Percentiles rank a stretch among this genome's conserved stretches.
Evolutionary conservation across 306 rosid species (phyloP).

Genomic region (Prunus fruticosa): DNA sequence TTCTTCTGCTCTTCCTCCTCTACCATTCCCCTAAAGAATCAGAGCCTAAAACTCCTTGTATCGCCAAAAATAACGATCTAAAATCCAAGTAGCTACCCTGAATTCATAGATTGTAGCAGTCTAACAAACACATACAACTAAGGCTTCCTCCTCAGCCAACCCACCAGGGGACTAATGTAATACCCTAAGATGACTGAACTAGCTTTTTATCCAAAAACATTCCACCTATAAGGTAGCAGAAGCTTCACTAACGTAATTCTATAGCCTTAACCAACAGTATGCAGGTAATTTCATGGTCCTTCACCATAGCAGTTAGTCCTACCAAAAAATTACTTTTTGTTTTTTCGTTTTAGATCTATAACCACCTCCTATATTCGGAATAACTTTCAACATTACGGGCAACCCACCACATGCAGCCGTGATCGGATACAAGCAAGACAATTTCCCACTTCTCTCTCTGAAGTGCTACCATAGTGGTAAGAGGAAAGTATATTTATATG

Average conservation of each 20-base stretch:
- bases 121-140: not conserved
- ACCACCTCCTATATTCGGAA: not conserved
- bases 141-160: constrained; percentile 4
- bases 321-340: not conserved
- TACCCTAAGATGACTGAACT: not conserved
- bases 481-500: not conserved
- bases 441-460: not conserved
- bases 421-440: not conserved
- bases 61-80: too few relatives aligned
- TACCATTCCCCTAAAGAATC: too few relatives aligned
- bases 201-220: not conserved
- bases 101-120: not conserved
- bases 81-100: not conserved
- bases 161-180: not conserved
- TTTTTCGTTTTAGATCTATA: not conserved
- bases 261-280: not conserved
- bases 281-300: not conserved
- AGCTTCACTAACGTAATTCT: not conserved
- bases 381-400: not conserved
- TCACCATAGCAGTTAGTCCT: not conserved
- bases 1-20: too few relatives aligned
- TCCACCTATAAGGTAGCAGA: not conserved
- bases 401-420: not conserved
- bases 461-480: not conserved
- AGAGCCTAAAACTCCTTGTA: too few relatives aligned